These are phyloP conservation scores for Nicotiana undulata DNA, from an alignment of 257 asterid genomes.

Conservation along the genomic window DNA sequence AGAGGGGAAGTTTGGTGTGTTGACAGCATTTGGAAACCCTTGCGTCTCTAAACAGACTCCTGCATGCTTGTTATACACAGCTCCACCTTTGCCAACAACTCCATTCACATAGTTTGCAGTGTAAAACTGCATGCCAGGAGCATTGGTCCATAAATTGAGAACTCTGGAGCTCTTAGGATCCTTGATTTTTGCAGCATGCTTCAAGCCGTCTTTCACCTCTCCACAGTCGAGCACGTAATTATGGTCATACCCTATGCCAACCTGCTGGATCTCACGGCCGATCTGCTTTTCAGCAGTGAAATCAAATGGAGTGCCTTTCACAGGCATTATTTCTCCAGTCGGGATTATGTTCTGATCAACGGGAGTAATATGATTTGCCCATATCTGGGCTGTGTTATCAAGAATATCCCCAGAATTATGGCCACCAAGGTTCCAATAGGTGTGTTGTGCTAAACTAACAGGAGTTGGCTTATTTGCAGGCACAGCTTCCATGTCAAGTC, in stretches of 20 bases:
- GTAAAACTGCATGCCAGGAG: conserved; percentile 96
- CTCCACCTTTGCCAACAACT: conserved; percentile 73
- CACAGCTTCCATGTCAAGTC: conserved; percentile 94
- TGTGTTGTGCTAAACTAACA: conserved; percentile 87
- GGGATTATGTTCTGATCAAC: conserved; percentile 72
- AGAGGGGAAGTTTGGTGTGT: conserved; percentile 65
- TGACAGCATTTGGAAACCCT: conserved; percentile 89
- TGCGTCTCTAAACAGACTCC: conserved; percentile 91
- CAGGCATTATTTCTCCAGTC: conserved; percentile 74
- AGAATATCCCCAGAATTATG: conserved; percentile 66
- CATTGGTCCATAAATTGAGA: conserved; percentile 77
- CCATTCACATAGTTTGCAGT: conserved; percentile 81
- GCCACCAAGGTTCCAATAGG: conserved; percentile 93
- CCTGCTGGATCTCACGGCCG: conserved; percentile 62
- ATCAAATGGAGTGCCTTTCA: conserved; percentile 81
- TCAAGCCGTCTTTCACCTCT: conserved; percentile 59
- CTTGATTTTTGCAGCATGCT: conserved; percentile 70
- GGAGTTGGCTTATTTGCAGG: conserved; percentile 77
- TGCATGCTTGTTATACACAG: conserved; percentile 62
- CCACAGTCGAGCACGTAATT: conserved; percentile 78
- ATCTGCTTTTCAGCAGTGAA: conserved; percentile 65
- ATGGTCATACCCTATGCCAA: conserved; percentile 89
- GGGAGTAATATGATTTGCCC: conserved; percentile 70
- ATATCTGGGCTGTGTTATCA: conserved; percentile 65
- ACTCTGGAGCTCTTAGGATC: conserved; percentile 81